Conservation (phyloP, 23 red algal species). For the Gracilaria gracilis region DNA sequence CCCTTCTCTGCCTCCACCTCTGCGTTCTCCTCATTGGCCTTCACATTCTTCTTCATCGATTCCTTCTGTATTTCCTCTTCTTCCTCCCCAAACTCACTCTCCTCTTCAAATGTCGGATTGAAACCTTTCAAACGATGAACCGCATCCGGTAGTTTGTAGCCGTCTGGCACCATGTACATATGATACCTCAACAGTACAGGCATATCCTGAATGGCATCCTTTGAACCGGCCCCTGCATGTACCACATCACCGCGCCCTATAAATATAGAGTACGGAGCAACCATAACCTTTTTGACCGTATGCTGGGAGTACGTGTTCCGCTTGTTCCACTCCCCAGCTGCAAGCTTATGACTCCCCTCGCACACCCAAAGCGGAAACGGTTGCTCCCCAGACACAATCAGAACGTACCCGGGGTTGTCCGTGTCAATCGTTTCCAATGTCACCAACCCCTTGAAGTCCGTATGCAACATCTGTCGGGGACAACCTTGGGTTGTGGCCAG, state of each 20-base stretch:
- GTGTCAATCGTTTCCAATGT: not conserved
- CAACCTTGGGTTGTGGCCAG: not conserved
- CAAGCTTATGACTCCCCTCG: not conserved
- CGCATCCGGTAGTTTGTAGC: constrained; percentile 39
- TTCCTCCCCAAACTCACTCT: too few species aligned
- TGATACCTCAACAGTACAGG: not conserved
- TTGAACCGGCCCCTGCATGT: constrained; percentile 14
- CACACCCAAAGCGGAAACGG: not conserved
- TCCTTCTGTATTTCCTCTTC: too few species aligned
- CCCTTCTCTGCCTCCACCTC: too few species aligned
- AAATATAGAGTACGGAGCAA: not conserved
- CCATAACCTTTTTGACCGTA: not conserved
- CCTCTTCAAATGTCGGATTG: not conserved
- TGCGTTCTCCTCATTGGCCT: too few species aligned
- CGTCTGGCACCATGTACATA: constrained; percentile 19
- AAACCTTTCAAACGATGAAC: not conserved
- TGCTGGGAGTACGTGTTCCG: not conserved
- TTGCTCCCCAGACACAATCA: not conserved
- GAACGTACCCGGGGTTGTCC: not conserved
- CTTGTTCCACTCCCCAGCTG: not conserved
- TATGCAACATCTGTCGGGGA: not conserved
- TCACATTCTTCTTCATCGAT: too few species aligned
- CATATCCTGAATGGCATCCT: not conserved
- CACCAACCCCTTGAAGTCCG: not conserved
- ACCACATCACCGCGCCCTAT: not conserved